A percentile compares a stretch with the other conserved stretches of the same genome.
Conservation (phyloP, 2,329 filamentous ascomycete genomes). For the Colletotrichum sp. region DNA sequence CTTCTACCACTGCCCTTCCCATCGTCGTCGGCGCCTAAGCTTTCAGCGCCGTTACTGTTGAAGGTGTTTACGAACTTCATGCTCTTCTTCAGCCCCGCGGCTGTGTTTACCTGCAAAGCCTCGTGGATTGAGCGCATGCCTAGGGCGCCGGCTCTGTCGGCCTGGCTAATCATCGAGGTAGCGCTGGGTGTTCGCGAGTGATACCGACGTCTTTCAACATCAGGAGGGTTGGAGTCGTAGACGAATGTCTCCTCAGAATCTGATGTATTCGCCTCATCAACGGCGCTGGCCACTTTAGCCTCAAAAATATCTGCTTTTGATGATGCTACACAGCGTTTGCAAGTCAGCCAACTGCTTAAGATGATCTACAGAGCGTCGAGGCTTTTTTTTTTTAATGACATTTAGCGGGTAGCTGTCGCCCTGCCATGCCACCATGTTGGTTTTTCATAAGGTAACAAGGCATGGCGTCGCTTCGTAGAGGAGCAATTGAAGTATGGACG, state of each 20-base stretch:
- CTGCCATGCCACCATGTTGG: not conserved
- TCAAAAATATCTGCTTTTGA: conserved; percentile 99
- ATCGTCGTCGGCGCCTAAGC: conserved; percentile 66
- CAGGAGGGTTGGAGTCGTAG: conserved; percentile 95
- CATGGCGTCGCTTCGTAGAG: not conserved
- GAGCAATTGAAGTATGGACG: conserved; percentile 27
- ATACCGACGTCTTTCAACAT: conserved; percentile 71
- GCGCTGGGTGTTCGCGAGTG: conserved; percentile 95
- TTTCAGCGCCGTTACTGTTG: conserved; percentile 62
- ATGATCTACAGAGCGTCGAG: not conserved
- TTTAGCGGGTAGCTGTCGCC: conserved; percentile 5
- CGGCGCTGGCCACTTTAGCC: conserved; percentile 92
- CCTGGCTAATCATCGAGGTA: conserved; percentile 79
- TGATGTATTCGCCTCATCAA: conserved; percentile 94
- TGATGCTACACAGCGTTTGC: conserved; percentile 65
- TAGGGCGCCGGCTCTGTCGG: conserved; percentile 55
- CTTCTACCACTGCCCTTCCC: conserved; percentile 68
- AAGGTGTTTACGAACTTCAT: conserved; percentile 95
- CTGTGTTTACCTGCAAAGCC: conserved; percentile 36
- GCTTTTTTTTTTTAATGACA: conserved; percentile 19
- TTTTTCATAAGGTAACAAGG: not conserved
- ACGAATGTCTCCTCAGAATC: conserved; percentile 99
- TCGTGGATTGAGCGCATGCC: conserved; percentile 67
- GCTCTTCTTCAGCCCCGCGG: conserved; percentile 75
- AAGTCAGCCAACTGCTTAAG: conserved; percentile 40